Evolutionary conservation across 257 asterid species (phyloP), one percentile per base, ranked within the genome.

Genomic region (Plantago ovata): DNA sequence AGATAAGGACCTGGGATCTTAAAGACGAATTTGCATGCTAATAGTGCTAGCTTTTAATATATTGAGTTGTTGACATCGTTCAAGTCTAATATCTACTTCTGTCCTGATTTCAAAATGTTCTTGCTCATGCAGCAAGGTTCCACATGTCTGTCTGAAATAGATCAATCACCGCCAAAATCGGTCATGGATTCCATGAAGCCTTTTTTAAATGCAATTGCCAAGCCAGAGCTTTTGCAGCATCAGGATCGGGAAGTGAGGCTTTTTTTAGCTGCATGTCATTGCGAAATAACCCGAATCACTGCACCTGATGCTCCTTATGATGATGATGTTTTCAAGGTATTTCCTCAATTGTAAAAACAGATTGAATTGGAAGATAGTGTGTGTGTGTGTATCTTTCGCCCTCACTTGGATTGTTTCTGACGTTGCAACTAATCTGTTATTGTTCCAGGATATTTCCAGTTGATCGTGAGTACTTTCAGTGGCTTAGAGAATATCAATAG

Each of bases 251-350:
- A 93, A 77, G 85, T 93, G 63, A 84, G 79, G 69, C 90, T 93
- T 69, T 89, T 86, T 42, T 95, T 93, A 43, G 96, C 99, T 66
- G 82, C 97, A 10, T 89, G 99, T 72, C 78, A 84, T 15, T 93
- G 99, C 65, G 99, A 93, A 76, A 93, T 93, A 69, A 89, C 95
- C 65, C 83, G 99, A 66, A 89, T 93, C 53, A 93, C 96, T 67
- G 97, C 99, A 60, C 99, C 99, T 0, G 95, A 86, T 70, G 88
- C 96, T 68, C 99, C 99, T 24, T 93, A 84, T 49, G 82, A 75
- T 40, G 99, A 93, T 64, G 93, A 86, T 70, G 65, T 81, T 54
- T 68, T 93, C 59, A 93, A 89, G 96, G 99, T 93, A 79, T 47
- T 41, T 62, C 64, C 38, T 56, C 43, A 61, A 69, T 58, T 58